A percentile compares a stretch with the other conserved stretches of the same genome.
Evolutionary conservation across 75 land plant genomes (phyloP).

Genomic region (Pinus tabuliformis): DNA sequence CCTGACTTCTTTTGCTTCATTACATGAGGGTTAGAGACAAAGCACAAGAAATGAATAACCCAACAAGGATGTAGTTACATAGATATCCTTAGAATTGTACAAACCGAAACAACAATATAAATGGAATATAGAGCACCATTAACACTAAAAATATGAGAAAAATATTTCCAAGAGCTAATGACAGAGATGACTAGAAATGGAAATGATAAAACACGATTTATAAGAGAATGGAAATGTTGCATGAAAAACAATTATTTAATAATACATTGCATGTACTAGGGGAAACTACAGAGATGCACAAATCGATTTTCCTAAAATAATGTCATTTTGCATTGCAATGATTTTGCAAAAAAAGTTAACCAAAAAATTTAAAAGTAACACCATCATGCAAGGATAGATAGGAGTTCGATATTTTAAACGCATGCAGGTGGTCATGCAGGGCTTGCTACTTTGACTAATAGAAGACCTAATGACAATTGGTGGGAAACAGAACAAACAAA

Average conservation of each 20-base stretch:
- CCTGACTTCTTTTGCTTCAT: conserved; percentile 78
- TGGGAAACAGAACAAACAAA: no score
- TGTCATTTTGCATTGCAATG: no score
- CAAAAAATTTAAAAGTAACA: no score
- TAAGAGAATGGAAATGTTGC: neutral
- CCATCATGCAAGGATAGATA: no score
- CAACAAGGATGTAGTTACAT: neutral
- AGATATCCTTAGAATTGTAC: neutral
- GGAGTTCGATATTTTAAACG: no score
- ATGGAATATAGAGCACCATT: neutral
- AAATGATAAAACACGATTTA: neutral
- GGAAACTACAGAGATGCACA: no score
- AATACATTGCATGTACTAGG: neutral
- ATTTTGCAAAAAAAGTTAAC: no score
- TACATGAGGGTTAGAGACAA: conserved; percentile 32
- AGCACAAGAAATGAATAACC: neutral
- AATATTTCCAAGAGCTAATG: neutral
- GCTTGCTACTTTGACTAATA: no score
- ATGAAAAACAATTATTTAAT: neutral
- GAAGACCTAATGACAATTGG: no score
- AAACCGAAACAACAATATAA: no score
- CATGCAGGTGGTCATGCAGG: no score
- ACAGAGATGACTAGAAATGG: neutral
- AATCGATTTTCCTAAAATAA: no score
- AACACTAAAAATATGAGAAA: neutral